phyloP scores from a whole-genome alignment of 2,329 filamentous ascomycete species.

The Penicillium verrucosum region DNA sequence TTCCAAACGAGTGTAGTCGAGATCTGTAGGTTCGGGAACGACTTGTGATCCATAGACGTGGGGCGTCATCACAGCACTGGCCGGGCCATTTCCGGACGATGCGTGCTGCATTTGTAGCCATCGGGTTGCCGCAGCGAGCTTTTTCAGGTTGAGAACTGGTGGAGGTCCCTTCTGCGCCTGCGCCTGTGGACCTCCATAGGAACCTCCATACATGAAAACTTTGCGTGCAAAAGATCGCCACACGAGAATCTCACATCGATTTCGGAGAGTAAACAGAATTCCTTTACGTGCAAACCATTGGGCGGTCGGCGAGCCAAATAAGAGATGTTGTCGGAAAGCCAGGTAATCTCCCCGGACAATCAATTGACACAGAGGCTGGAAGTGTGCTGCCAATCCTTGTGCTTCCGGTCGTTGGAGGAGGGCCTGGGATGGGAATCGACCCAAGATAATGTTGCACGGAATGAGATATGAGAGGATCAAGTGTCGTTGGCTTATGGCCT shows the following conservation, averaged over 20 bases:
- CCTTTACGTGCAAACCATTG: constrained; percentile 74
- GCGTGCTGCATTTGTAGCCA: constrained; percentile 56
- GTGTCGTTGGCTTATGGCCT: constrained; percentile 63
- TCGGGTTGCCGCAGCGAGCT: constrained; percentile 62
- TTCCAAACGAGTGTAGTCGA: constrained; percentile 31
- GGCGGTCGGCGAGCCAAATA: constrained; percentile 52
- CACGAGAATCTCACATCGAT: constrained; percentile 74
- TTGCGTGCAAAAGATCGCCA: constrained; percentile 80
- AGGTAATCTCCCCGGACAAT: constrained; percentile 72
- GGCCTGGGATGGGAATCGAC: constrained; percentile 68
- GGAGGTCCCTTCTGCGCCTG: constrained; percentile 53
- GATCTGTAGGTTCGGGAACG: constrained; percentile 30
- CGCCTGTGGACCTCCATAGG: constrained; percentile 53
- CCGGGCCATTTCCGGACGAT: constrained; percentile 2
- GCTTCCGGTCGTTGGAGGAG: constrained; percentile 72
- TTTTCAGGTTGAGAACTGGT: constrained; percentile 69
- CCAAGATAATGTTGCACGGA: constrained; percentile 76
- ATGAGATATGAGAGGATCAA: constrained; percentile 82
- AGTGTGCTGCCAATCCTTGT: constrained; percentile 60
- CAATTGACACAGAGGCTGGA: constrained; percentile 68
- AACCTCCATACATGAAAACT: constrained; percentile 73
- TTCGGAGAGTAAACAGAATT: constrained; percentile 70
- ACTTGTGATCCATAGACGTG: constrained; percentile 29
- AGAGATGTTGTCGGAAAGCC: constrained; percentile 67
- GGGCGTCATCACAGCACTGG: constrained; percentile 10